Evolutionary conservation across 192 early-diverging fungal species (phyloP), one percentile per base, ranked within the genome.

Genomic region (Linderina pennispora): DNA sequence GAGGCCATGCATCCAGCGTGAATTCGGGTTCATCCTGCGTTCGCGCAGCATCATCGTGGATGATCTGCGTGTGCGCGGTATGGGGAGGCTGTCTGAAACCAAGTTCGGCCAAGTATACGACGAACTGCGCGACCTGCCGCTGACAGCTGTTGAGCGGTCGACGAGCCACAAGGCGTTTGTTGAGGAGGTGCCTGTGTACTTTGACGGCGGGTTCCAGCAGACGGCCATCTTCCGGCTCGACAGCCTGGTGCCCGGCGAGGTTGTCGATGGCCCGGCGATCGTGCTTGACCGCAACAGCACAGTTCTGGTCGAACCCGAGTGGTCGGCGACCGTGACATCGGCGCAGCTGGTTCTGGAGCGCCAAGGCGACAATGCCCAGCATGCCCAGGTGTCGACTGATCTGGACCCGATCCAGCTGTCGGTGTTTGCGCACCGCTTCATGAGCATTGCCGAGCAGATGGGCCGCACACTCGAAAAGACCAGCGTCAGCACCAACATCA

Each of bases 391-490:
- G 9, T 71, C 75, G 6, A 80, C 74, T 0, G 79, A 76, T 39
- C 70, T 79, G 45, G 96, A 98, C 45, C 91, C 92, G 17, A 95
- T 98, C 42, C 82, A 85, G 63, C 73, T 98, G 2, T 81, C 88
- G 1, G 85, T 98, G 14, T 93, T 98, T 66, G 84, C 85, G 1
- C 92, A 98, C 71, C 81, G 96, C 11, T 98, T 98, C 54, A 98
- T 98, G 96, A 80, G 77, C 42, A 96, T 98, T 62, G 96, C 93
- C 7, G 94, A 97, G 61, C 94, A 97, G 66, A 97, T 97, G 94
- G 94, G 94, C 14, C 74, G 85, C 18, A 91, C 94, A 18, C 64
- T 97, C 8, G 89, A 97, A 62, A 90, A 95, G 63, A 98, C 96
- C 2, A 76, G 91, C 18, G 87, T 97, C 34, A 89, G 86, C 28